These are phyloP conservation scores for Ceratocystis destructans DNA, from an alignment of 2,329 filamentous ascomycete species.

Conservation along the genomic window DNA sequence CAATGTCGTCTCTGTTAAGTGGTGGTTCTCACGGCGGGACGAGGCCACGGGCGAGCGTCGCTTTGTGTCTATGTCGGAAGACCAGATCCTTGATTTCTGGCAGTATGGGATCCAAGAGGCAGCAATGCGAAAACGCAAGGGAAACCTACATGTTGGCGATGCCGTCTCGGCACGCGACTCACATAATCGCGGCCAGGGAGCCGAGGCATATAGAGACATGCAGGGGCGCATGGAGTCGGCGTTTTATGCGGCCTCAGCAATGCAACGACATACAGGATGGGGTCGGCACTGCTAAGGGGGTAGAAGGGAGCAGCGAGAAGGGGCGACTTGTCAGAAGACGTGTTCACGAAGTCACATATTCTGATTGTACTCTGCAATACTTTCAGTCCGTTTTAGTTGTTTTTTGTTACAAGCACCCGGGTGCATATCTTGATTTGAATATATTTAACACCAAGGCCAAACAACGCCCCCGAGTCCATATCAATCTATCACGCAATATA, in stretches of 20 bases:
- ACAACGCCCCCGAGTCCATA: neutral
- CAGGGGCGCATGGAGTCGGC: constrained; percentile 39
- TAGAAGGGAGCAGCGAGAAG: neutral
- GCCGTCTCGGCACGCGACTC: constrained; percentile 26
- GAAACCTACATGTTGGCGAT: constrained; percentile 40
- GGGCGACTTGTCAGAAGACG: neutral
- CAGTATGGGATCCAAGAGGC: constrained; percentile 44
- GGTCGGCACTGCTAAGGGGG: neutral
- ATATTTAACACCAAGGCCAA: too few relatives aligned
- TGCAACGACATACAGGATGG: constrained; percentile 9
- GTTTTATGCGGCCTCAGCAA: neutral
- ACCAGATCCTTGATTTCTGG: constrained; percentile 52
- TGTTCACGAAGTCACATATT: too few relatives aligned
- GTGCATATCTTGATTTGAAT: too few relatives aligned
- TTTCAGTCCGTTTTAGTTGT: neutral
- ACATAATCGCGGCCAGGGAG: constrained; percentile 34
- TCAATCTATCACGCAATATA: neutral
- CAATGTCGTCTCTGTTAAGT: constrained; percentile 48
- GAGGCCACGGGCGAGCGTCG: constrained; percentile 27
- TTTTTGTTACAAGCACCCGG: neutral
- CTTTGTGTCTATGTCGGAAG: constrained; percentile 42
- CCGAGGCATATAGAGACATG: constrained; percentile 39
- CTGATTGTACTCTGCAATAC: neutral
- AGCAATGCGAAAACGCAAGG: constrained; percentile 43
- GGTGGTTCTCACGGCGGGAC: constrained; percentile 37